phyloP scores from a whole-genome alignment of 495 filamentous ascomycete genomes.

The Daldinia vernicosa region DNA sequence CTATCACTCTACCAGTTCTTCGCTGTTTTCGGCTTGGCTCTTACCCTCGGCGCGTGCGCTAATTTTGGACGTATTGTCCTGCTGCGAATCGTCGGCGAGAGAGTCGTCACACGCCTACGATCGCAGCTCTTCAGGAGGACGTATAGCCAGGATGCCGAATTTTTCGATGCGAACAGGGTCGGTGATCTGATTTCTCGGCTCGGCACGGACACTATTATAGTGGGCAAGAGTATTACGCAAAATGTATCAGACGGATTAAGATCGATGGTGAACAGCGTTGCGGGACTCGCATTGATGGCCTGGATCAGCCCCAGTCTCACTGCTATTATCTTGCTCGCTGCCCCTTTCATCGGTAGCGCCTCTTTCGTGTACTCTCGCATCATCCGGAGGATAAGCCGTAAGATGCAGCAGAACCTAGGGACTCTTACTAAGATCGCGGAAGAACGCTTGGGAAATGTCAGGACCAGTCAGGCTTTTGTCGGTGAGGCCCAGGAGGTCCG shows the following conservation, averaged over 20 bases:
- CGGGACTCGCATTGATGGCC: slow-evolving; percentile 89
- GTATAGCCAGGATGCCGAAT: slow-evolving; percentile 94
- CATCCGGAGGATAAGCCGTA: slow-evolving; percentile 85
- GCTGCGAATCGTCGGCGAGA: slow-evolving; percentile 92
- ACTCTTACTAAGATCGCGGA: slow-evolving; percentile 95
- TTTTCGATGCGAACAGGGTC: slow-evolving; percentile 97
- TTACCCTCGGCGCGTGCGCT: slow-evolving; percentile 78
- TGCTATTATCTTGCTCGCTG: slow-evolving; percentile 82
- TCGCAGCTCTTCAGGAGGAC: slow-evolving; percentile 90
- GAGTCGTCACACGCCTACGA: slow-evolving; percentile 88
- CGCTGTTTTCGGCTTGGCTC: slow-evolving; percentile 71
- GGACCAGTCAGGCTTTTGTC: slow-evolving; percentile 93
- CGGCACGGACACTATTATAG: slow-evolving; percentile 94
- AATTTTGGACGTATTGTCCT: slow-evolving; percentile 96
- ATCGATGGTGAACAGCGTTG: slow-evolving; percentile 83
- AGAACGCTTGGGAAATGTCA: slow-evolving; percentile 92
- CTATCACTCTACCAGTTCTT: slow-evolving; percentile 81
- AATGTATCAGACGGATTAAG: slow-evolving; percentile 95
- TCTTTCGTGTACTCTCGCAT: slow-evolving; percentile 90
- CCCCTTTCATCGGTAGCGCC: slow-evolving; percentile 89
- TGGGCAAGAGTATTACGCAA: slow-evolving; percentile 97
- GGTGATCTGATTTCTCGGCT: slow-evolving; percentile 95
- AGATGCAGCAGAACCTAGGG: slow-evolving; percentile 92
- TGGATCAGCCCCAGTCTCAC: slow-evolving; percentile 94
- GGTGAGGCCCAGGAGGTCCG: slow-evolving; percentile 89